Evolutionary conservation across 2,329 filamentous ascomycete genomes (phyloP), one percentile per base, ranked within the genome.

Genomic region (Aureobasidium vineae): DNA sequence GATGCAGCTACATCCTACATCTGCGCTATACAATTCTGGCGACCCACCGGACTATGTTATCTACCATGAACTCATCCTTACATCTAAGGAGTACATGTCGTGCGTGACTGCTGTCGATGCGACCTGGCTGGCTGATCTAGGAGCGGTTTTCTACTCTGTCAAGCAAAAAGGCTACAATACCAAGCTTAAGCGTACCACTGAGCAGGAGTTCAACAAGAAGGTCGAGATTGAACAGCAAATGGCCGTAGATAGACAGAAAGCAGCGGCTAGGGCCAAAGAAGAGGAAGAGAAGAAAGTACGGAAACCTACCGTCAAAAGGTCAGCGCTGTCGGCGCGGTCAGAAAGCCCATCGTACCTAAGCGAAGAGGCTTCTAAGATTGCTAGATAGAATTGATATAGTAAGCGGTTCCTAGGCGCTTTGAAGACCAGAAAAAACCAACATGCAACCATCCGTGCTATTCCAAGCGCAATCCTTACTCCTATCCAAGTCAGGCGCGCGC

Each of bases 111-210:
- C 92, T 1, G 95, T 99, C 1, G 95, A 99, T 76, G 94, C 95
- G 63, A 92, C 96, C 75, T 99, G 95, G 95, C 86, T 99, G 47
- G 95, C 95, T 7, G 95, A 99, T 75, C 83, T 99, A 6, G 95
- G 96, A 40, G 95, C 93, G 1, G 95, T 99, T 0, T 99, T 99
- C 77, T 99, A 98, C 78, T 95, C 90, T 1, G 86, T 99, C 74
- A 97, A 97, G 79, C 94, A 98, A 79, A 99, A 99, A 79, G 95
- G 94, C 1, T 99, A 96, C 75, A 96, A 91, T 16, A 87, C 89
- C 15, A 84, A 91, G 31, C 90, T 97, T 73, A 94, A 92, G 78
- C 86, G 91, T 64, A 86, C 97, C 56, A 94, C 90, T 0, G 94
- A 98, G 79, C 89, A 88, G 19, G 94, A 97, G 76, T 97, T 97